Evolutionary conservation across 306 rosid genomes (phyloP).

Genomic region (Quercus agrifolia): DNA sequence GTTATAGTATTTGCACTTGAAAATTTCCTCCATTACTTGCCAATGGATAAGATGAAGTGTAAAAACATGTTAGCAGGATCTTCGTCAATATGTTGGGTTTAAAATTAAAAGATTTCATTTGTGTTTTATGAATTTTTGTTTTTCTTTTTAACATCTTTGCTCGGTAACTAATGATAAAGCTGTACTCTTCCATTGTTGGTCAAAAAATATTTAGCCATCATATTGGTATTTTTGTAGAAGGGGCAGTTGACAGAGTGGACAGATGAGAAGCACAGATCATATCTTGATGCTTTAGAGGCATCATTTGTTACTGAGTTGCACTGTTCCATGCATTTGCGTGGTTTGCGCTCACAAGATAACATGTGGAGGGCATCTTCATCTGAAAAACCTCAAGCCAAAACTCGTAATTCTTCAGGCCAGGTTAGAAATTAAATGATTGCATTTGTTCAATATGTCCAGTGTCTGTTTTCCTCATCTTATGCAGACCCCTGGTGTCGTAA

Average conservation of each 20-base stretch:
- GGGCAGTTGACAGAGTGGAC: conserved; percentile 67
- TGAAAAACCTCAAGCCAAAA: conserved; percentile 29
- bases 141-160: background rate
- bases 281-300: conserved; percentile 71
- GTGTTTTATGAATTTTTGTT: background rate
- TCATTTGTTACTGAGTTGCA: conserved; percentile 72
- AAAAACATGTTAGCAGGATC: background rate
- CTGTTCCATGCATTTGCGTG: conserved; percentile 31
- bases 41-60: background rate
- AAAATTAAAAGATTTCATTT: background rate
- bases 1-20: background rate
- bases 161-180: background rate
- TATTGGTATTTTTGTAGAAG: conserved; percentile 28
- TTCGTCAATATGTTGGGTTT: background rate
- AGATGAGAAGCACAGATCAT: conserved; percentile 64
- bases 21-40: background rate
- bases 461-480: conserved; percentile 12
- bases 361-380: conserved; percentile 20
- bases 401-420: conserved; percentile 43
- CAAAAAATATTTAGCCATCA: conserved; percentile 15
- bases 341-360: conserved; percentile 32
- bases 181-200: conserved; percentile 17
- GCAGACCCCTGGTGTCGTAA: conserved; percentile 17
- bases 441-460: conserved; percentile 14
- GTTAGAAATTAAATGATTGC: conserved; percentile 36